These are phyloP conservation scores for Pseudozyma hubeiensis DNA, from an alignment of 1,284 basidiomycete genomes.

Conservation along the genomic window DNA sequence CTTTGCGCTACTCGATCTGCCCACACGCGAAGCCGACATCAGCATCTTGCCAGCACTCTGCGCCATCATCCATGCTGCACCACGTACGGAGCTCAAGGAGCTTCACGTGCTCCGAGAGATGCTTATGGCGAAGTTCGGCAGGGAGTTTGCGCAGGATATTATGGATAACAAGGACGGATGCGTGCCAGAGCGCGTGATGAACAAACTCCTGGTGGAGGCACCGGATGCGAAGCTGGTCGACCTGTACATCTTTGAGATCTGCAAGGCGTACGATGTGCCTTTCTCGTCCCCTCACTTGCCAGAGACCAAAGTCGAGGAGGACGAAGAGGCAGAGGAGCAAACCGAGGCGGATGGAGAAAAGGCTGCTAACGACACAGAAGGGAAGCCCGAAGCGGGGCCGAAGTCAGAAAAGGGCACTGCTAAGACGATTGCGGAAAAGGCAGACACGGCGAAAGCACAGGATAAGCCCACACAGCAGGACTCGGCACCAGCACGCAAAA, in stretches of 20 bases:
- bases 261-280: constrained; percentile 59
- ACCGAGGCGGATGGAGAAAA: constrained; percentile 7
- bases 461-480: constrained; percentile 16
- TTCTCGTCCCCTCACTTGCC: constrained; percentile 45
- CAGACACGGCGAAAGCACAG: constrained; percentile 14
- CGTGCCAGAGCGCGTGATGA: constrained; percentile 81
- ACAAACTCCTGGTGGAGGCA: constrained; percentile 78
- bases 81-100: constrained; percentile 80
- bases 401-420: constrained; percentile 10
- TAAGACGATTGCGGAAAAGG: neutral
- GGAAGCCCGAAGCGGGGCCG: constrained; percentile 3
- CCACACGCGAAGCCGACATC: constrained; percentile 82
- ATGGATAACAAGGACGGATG: constrained; percentile 85
- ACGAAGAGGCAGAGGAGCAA: constrained; percentile 8
- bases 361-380: constrained; percentile 1
- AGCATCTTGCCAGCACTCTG: constrained; percentile 79
- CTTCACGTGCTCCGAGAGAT: constrained; percentile 90
- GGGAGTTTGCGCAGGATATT: constrained; percentile 81
- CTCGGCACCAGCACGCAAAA: constrained; percentile 25
- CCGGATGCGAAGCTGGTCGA: constrained; percentile 83
- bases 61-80: constrained; percentile 88
- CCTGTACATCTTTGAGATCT: constrained; percentile 67
- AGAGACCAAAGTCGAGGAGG: constrained; percentile 28
- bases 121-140: constrained; percentile 90
- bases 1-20: constrained; percentile 88